These are phyloP conservation scores for Karstenula rhodostoma DNA, from an alignment of 2,329 filamentous ascomycete species.

Conservation along the genomic window DNA sequence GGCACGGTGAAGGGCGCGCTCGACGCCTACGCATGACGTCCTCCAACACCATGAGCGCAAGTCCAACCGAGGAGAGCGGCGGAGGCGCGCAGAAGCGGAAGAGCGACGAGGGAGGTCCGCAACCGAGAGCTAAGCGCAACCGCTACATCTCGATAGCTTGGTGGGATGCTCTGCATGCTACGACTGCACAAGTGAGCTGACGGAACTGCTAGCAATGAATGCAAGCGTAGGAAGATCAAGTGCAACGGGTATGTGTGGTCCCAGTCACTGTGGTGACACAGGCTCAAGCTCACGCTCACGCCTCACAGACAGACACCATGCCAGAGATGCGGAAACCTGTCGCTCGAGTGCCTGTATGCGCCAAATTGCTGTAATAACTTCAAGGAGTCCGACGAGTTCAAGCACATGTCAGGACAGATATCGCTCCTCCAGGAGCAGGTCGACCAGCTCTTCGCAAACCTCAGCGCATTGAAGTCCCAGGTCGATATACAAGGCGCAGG, in stretches of 20 bases:
- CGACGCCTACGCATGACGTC: background rate
- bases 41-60: conserved; percentile 33
- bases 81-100: conserved; percentile 51
- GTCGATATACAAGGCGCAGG: conserved; percentile 45
- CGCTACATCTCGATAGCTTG: conserved; percentile 73
- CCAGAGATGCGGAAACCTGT: conserved; percentile 70
- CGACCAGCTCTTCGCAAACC: conserved; percentile 74
- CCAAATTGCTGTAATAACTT: conserved; percentile 80
- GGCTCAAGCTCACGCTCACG: conserved; percentile 6
- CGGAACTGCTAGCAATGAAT: conserved; percentile 63
- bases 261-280: background rate
- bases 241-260: conserved; percentile 61
- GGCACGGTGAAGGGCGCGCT: background rate
- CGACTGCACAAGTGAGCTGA: conserved; percentile 21
- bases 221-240: conserved; percentile 72
- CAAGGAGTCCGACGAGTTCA: conserved; percentile 93
- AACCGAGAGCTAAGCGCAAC: conserved; percentile 69
- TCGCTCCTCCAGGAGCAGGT: conserved; percentile 83
- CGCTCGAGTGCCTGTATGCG: conserved; percentile 70
- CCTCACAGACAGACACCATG: conserved; percentile 62
- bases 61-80: conserved; percentile 37
- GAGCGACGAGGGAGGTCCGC: conserved; percentile 53
- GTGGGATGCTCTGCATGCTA: conserved; percentile 53
- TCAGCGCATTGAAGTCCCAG: conserved; percentile 71
- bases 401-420: conserved; percentile 78